Conservation (phyloP, 2,329 filamentous ascomycete genomes). For the Claviceps paspali region DNA sequence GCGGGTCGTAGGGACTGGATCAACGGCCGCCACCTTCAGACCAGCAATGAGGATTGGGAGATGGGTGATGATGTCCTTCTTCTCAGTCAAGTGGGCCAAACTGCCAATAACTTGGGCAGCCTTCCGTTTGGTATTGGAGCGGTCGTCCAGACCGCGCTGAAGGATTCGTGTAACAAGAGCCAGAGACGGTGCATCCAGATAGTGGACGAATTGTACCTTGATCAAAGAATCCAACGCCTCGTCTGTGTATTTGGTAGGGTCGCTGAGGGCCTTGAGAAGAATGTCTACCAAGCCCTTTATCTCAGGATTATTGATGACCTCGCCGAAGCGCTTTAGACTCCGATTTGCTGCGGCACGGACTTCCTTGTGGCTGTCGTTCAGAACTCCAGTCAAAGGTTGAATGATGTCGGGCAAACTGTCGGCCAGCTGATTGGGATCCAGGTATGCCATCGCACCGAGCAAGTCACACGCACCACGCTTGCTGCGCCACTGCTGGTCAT, state of each 20-base stretch:
- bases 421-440: slow-evolving; percentile 88
- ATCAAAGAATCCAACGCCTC: slow-evolving; percentile 86
- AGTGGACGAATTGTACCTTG: slow-evolving; percentile 97
- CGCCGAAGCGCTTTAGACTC: slow-evolving; percentile 92
- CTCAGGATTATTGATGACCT: slow-evolving; percentile 96
- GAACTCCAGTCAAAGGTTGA: slow-evolving; percentile 78
- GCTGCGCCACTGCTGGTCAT: slow-evolving; percentile 93
- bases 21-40: slow-evolving; percentile 75
- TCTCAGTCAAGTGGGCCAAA: slow-evolving; percentile 88
- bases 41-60: slow-evolving; percentile 85
- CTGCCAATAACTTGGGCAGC: slow-evolving; percentile 96
- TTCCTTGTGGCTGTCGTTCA: slow-evolving; percentile 98
- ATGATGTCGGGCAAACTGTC: slow-evolving; percentile 92
- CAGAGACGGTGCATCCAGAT: slow-evolving; percentile 90
- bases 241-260: slow-evolving; percentile 94
- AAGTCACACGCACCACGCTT: slow-evolving; percentile 97
- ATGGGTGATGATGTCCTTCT: slow-evolving; percentile 83
- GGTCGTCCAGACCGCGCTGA: slow-evolving; percentile 77
- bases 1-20: slow-evolving; percentile 89
- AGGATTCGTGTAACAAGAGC: slow-evolving; percentile 90
- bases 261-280: slow-evolving; percentile 88
- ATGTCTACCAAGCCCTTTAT: slow-evolving; percentile 86
- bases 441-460: slow-evolving; percentile 93
- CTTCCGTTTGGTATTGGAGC: slow-evolving; percentile 92
- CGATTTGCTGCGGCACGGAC: slow-evolving; percentile 84